Base-by-base conservation (phyloP, 805 yeast genomes). In the Yarrowia sp. region DNA sequence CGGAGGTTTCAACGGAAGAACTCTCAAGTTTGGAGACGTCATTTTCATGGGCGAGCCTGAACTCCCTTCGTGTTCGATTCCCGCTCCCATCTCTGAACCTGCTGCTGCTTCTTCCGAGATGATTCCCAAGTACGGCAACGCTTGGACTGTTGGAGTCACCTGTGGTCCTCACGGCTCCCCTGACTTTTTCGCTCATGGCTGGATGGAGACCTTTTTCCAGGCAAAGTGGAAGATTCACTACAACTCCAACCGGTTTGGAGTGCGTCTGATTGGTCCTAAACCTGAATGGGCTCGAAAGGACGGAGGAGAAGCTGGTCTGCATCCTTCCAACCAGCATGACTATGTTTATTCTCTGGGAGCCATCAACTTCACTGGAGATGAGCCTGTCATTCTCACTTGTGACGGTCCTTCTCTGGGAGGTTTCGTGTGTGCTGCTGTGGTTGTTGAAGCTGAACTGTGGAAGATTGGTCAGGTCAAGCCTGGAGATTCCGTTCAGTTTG, bases 401-500 rank as follows among this genome's bases (percentile, higher is more conserved):
- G 99, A 93, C 78, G 98, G 98, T 68, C 98, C 99, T 45, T 89
- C 97, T 10, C 83, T 93, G 66, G 98, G 99, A 73, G 99, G 99
- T 0, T 95, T 93, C 73, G 98, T 93, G 38, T 93, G 98, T 77
- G 89, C 92, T 74, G 98, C 96, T 8, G 98, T 95, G 66, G 96
- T 95, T 69, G 89, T 91, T 13, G 96, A 92, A 73, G 90, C 96
- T 44, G 99, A 95, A 78, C 85, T 95, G 88, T 93, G 98, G 98
- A 95, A 95, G 79, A 89, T 95, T 73, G 99, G 99, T 53, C 98
- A 93, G 79, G 92, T 90, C 47, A 92, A 90, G 76, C 98, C 98
- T 4, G 98, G 98, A 73, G 98, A 95, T 73, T 71, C 76, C 55
- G 86, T 93, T 67, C 83, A 83, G 69, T 93, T 95, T 80, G 85